Evolutionary conservation across 2,329 filamentous ascomycete species (phyloP).

Genomic region (Akanthomyces muscarius): DNA sequence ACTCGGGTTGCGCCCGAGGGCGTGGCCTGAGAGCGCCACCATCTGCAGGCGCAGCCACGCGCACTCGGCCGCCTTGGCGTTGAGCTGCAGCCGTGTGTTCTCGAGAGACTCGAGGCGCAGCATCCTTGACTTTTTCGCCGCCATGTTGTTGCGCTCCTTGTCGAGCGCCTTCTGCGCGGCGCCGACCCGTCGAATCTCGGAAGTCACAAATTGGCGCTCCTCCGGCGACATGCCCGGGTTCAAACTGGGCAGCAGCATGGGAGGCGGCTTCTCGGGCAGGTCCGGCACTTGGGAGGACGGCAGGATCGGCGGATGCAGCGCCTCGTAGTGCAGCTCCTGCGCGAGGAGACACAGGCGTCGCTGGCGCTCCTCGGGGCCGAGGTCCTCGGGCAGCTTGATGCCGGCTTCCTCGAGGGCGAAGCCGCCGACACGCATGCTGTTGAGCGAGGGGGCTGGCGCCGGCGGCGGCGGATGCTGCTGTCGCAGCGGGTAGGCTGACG

Average conservation of each 20-base stretch:
- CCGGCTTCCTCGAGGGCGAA: slow-evolving; percentile 22
- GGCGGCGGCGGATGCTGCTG: no score
- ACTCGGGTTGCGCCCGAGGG: slow-evolving; percentile 7
- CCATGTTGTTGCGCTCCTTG: slow-evolving; percentile 34
- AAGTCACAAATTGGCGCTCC: slow-evolving; percentile 15
- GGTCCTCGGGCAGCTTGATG: slow-evolving; percentile 22
- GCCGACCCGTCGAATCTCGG: slow-evolving; percentile 17
- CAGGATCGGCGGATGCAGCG: slow-evolving; percentile 25
- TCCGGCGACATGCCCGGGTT: slow-evolving; percentile 8
- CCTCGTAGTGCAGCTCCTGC: slow-evolving; percentile 24
- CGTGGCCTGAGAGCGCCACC: slow-evolving; percentile 24
- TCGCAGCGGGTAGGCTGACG: no score
- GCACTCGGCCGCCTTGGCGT: slow-evolving; percentile 25
- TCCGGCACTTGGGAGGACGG: slow-evolving; percentile 26
- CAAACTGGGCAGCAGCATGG: slow-evolving; percentile 22
- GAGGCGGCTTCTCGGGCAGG: slow-evolving; percentile 26
- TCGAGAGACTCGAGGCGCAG: slow-evolving; percentile 28
- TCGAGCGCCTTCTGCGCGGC: slow-evolving; percentile 28
- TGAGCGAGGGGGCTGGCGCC: not conserved
- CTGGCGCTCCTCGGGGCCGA: slow-evolving; percentile 20
- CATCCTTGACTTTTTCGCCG: slow-evolving; percentile 35
- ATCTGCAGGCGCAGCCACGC: slow-evolving; percentile 28
- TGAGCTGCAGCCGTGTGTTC: slow-evolving; percentile 23
- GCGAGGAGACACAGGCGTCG: slow-evolving; percentile 22
- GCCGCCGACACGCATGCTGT: slow-evolving; percentile 18